These are phyloP conservation scores for Myriosclerotinia curreyana DNA, from an alignment of 2,329 filamentous ascomycete genomes.

Conservation along the genomic window DNA sequence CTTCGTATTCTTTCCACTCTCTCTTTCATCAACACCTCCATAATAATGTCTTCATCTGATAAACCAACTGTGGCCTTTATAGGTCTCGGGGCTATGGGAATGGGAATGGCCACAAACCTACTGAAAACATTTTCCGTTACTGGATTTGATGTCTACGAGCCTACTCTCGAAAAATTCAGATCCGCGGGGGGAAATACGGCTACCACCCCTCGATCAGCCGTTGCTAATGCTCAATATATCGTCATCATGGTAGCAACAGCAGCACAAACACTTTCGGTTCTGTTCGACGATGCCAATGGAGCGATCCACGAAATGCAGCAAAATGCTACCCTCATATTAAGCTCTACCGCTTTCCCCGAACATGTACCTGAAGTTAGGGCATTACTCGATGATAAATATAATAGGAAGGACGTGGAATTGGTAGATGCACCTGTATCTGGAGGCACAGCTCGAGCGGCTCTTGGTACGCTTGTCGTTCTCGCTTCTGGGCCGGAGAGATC, in stretches of 20 bases:
- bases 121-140: conserved; percentile 64
- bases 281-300: conserved; percentile 58
- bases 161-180: conserved; percentile 63
- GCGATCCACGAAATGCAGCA: conserved; percentile 51
- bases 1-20: neutral
- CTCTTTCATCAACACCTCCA: neutral
- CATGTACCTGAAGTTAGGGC: conserved; percentile 60
- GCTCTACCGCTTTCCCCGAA: conserved; percentile 66
- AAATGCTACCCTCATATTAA: conserved; percentile 59
- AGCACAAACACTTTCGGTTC: conserved; percentile 62
- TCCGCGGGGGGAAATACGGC: conserved; percentile 58
- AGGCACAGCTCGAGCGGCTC: conserved; percentile 63
- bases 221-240: conserved; percentile 56
- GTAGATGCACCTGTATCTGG: conserved; percentile 73
- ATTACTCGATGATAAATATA: conserved; percentile 52
- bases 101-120: conserved; percentile 75
- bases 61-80: conserved; percentile 27
- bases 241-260: conserved; percentile 76
- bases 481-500: conserved; percentile 53
- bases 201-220: conserved; percentile 59
- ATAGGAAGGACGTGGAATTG: conserved; percentile 62
- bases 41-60: conserved; percentile 13
- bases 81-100: conserved; percentile 77
- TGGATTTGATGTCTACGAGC: conserved; percentile 68
- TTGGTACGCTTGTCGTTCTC: conserved; percentile 75